A percentile compares a stretch with the other conserved stretches of the same genome.
phyloP scores from a whole-genome alignment of 2,329 filamentous ascomycete species.

The Ascochyta pisi region DNA sequence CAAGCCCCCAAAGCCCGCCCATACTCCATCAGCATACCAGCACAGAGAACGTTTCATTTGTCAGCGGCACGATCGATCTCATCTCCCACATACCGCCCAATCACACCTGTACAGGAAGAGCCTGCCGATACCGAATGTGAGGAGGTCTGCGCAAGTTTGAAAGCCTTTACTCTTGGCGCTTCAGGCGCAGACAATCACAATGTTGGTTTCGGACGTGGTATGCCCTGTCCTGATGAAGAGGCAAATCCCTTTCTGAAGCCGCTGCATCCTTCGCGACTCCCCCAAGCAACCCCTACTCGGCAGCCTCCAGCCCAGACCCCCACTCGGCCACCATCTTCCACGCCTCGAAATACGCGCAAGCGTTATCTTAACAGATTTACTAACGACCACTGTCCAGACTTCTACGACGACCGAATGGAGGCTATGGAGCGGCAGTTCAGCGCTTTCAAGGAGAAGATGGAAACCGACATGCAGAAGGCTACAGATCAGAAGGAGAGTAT shows the following conservation, averaged over 20 bases:
- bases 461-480: slow-evolving; percentile 70
- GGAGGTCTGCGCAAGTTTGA: slow-evolving; percentile 33
- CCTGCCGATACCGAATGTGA: slow-evolving; percentile 41
- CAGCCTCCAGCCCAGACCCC: slow-evolving; percentile 22
- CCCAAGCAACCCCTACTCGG: slow-evolving; percentile 32
- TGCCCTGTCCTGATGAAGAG: slow-evolving; percentile 35
- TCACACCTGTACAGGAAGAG: slow-evolving; percentile 36
- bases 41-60: slow-evolving; percentile 22
- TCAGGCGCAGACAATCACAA: slow-evolving; percentile 25
- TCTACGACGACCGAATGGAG: slow-evolving; percentile 79
- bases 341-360: slow-evolving; percentile 48
- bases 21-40: slow-evolving; percentile 25
- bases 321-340: slow-evolving; percentile 24
- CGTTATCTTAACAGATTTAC: slow-evolving; percentile 75
- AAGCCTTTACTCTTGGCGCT: slow-evolving; percentile 34
- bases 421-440: slow-evolving; percentile 77
- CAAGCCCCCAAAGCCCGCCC: slow-evolving; percentile 28
- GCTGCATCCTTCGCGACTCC: slow-evolving; percentile 29
- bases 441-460: slow-evolving; percentile 74
- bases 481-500: slow-evolving; percentile 76
- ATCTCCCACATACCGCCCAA: slow-evolving; percentile 32
- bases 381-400: slow-evolving; percentile 72
- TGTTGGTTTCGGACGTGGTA: slow-evolving; percentile 37
- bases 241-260: slow-evolving; percentile 33
- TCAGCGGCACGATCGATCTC: slow-evolving; percentile 31